These are phyloP conservation scores for Mrakia gelida DNA, from an alignment of 768 basidiomycete species.

Conservation along the genomic window DNA sequence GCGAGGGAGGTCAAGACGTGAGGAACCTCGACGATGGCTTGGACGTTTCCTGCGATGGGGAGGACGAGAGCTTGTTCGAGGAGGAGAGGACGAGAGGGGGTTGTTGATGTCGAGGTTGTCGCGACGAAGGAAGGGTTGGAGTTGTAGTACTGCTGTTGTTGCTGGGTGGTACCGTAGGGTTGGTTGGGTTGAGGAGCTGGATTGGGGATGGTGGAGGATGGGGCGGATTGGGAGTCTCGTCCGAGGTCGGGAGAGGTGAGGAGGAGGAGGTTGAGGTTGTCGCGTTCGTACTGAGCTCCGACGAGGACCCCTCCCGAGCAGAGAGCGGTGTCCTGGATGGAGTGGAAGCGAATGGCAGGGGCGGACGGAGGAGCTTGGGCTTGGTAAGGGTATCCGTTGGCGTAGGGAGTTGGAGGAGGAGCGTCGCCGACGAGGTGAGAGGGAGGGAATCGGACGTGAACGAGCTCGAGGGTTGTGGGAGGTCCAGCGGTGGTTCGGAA, in stretches of 20 bases:
- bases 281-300: slow-evolving; percentile 34
- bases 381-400: slow-evolving; percentile 34
- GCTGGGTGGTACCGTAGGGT: neutral
- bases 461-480: slow-evolving; percentile 56
- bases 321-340: slow-evolving; percentile 33
- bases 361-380: slow-evolving; percentile 25
- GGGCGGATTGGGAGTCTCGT: slow-evolving; percentile 20
- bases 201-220: neutral
- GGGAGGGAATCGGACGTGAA: slow-evolving; percentile 76
- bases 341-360: slow-evolving; percentile 31
- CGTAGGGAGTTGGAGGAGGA: slow-evolving; percentile 44
- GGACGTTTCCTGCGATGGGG: slow-evolving; percentile 75
- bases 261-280: slow-evolving; percentile 39
- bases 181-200: neutral
- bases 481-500: slow-evolving; percentile 36
- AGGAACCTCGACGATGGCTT: slow-evolving; percentile 63
- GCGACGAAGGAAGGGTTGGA: neutral
- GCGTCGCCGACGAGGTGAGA: slow-evolving; percentile 55
- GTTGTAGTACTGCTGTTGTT: slow-evolving; percentile 8
- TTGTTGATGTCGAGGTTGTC: neutral
- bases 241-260: slow-evolving; percentile 36
- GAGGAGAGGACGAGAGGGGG: slow-evolving; percentile 55
- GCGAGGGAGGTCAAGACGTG: slow-evolving; percentile 40
- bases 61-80: slow-evolving; percentile 73
- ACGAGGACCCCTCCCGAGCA: slow-evolving; percentile 33